Evolutionary conservation across 495 filamentous ascomycete genomes (phyloP), one percentile per base, ranked within the genome.

Genomic region (Podospora sp.): DNA sequence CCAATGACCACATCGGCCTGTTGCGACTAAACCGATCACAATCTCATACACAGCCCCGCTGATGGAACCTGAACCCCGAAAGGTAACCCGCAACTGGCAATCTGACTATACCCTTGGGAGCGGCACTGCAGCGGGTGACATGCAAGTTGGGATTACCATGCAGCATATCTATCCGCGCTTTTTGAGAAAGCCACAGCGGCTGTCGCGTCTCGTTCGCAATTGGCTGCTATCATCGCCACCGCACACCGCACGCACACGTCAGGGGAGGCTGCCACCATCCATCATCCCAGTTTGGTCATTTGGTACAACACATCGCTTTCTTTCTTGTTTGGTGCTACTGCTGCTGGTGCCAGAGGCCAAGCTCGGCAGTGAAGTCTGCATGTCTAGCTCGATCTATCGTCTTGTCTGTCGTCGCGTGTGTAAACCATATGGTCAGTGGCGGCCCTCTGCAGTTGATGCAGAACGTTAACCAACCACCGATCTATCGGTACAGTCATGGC

Each of bases 181-280:
- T 55, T 12, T 53, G 21, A 36, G 35, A 51, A 52, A 71, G 69
- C 69, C 69, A 71, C 69, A 68, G 53, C 55, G 40, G 66, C 69
- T 68, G 63, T 36, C 66, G 69, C 63, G 69, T 71, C 66, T 62
- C 40, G 22, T 20, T 11, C 16, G 12, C 16, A 51, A 65, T 62
- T 51, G 56, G 61, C 29, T 59, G n/a, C 6, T 50, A 8, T 50
- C 35, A 25, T 9, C 35, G 16, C 8, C 36, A 21, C 20, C 35
- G 14, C 59, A 6, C 18, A 25, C 33, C 26, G 6, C 20, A 62
- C 59, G 20, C 59, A n/a, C 6, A 29, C 20, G 14, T 21, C 26
- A 60, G 29, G 26, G 29, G 57, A 36, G 9, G 0, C 14, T n/a
- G 26, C 9, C 9, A n/a, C 25, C 29, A 26, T 55, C 52, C 52